These are phyloP conservation scores for Phytophthora crassamura DNA, from an alignment of 352 stramenopile genomes.

Conservation along the genomic window DNA sequence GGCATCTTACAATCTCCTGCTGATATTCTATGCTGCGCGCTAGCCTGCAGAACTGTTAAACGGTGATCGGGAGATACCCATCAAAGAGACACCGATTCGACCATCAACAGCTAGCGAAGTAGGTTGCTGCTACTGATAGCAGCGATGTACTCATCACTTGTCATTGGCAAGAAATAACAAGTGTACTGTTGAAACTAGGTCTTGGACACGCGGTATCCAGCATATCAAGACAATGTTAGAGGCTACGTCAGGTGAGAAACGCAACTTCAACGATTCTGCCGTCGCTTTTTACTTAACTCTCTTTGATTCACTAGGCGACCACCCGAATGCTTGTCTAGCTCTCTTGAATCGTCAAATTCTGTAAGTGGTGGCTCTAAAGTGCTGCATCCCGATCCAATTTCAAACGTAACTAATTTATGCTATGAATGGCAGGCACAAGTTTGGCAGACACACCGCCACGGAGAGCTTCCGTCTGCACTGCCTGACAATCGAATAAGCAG, in stretches of 20 bases:
- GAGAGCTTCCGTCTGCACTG: slow-evolving; percentile 29
- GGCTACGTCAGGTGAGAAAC: slow-evolving; percentile 60
- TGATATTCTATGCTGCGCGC: too few relatives aligned
- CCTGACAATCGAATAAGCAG: slow-evolving; percentile 13
- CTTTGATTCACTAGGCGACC: slow-evolving; percentile 19
- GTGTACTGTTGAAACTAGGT: slow-evolving; percentile 16
- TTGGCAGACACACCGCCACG: slow-evolving; percentile 30
- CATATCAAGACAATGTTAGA: slow-evolving; percentile 32
- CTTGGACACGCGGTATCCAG: slow-evolving; percentile 38
- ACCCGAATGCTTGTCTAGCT: slow-evolving; percentile 27
- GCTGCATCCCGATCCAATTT: too few relatives aligned
- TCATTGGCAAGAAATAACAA: background rate
- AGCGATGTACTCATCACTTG: too few relatives aligned
- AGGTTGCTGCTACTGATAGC: slow-evolving; percentile 1
- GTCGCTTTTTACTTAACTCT: background rate
- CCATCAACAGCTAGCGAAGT: slow-evolving; percentile 42
- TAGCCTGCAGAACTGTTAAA: slow-evolving; percentile 15
- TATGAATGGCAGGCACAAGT: slow-evolving; percentile 19
- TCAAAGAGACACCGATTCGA: slow-evolving; percentile 22
- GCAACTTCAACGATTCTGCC: background rate
- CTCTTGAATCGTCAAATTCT: slow-evolving; percentile 23
- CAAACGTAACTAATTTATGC: background rate
- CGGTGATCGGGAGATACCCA: slow-evolving; percentile 16
- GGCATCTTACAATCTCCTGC: too few relatives aligned
- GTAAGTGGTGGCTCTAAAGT: slow-evolving; percentile 10